phyloP scores from a whole-genome alignment of 2,329 filamentous ascomycete species.

The Ampelomyces quisqualis region DNA sequence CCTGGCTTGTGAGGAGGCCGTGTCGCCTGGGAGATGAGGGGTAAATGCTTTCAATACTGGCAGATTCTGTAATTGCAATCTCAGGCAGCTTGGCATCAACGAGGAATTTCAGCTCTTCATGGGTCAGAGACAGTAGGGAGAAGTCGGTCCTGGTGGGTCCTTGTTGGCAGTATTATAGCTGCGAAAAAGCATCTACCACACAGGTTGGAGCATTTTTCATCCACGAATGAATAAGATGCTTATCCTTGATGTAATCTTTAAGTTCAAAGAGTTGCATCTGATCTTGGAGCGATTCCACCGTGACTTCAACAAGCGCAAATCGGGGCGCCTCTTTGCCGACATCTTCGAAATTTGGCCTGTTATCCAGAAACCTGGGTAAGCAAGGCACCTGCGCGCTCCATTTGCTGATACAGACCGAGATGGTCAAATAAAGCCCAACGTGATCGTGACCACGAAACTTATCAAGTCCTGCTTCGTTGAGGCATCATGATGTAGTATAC shows the following conservation, averaged over 20 bases:
- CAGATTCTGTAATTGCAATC: constrained; percentile 8
- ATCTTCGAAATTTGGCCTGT: constrained; percentile 11
- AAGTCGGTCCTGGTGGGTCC: constrained; percentile 18
- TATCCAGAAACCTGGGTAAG: constrained; percentile 33
- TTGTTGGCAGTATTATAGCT: constrained; percentile 8
- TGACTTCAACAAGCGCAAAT: constrained; percentile 23
- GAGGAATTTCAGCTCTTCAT: constrained; percentile 15
- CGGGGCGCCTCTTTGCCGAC: constrained; percentile 9
- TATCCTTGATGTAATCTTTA: constrained; percentile 17
- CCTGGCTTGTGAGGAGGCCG: constrained; percentile 11
- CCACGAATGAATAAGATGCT: constrained; percentile 18
- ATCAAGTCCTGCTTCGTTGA: constrained; percentile 8
- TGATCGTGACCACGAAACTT: constrained; percentile 46
- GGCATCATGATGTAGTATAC: constrained; percentile 46
- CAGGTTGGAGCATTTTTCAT: constrained; percentile 6
- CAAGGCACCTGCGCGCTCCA: constrained; percentile 51
- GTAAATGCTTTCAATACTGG: constrained; percentile 11
- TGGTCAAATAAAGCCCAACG: constrained; percentile 60
- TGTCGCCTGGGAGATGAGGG: constrained; percentile 15
- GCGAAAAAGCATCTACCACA: constrained; percentile 2
- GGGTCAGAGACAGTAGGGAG: constrained; percentile 13
- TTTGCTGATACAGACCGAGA: constrained; percentile 50
- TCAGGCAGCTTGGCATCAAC: constrained; percentile 8
- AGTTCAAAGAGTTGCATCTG: constrained; percentile 14
- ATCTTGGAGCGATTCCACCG: constrained; percentile 11